Conservation (phyloP, 768 basidiomycete species). For the Crucibulum laeve region DNA sequence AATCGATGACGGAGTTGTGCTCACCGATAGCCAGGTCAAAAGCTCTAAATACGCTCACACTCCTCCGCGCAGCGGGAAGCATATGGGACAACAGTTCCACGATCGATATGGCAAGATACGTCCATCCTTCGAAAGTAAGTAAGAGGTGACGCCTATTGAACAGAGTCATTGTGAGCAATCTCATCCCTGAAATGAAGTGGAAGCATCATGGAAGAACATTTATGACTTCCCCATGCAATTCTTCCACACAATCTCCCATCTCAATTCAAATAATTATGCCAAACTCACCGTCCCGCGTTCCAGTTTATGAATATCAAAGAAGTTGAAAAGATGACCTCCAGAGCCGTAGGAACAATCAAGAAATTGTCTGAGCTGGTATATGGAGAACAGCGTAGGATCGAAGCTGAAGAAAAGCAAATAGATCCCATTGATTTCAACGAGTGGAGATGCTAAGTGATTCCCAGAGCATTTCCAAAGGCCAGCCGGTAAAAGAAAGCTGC, state of each 20-base stretch:
- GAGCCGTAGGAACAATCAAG: constrained; percentile 57
- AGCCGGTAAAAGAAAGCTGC: neutral
- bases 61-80: constrained; percentile 44
- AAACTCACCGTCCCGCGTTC: constrained; percentile 44
- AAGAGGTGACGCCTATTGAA: constrained; percentile 47
- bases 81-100: constrained; percentile 58
- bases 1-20: constrained; percentile 14
- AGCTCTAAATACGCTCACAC: constrained; percentile 39
- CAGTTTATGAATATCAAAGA: constrained; percentile 46
- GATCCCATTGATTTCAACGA: constrained; percentile 31
- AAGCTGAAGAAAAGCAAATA: constrained; percentile 64
- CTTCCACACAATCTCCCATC: neutral
- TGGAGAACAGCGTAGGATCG: constrained; percentile 67
- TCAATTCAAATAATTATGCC: neutral
- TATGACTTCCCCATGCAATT: neutral
- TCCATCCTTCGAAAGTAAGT: constrained; percentile 57
- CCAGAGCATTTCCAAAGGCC: neutral
- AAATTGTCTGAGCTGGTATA: constrained; percentile 42
- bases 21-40: constrained; percentile 62
- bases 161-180: neutral
- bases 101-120: constrained; percentile 55
- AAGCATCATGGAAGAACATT: neutral
- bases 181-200: neutral
- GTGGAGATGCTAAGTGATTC: neutral
- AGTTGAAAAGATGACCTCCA: constrained; percentile 60